Evolutionary conservation across 2,329 filamentous ascomycete species (phyloP).

Genomic region (Hypoxylon rubiginosum): DNA sequence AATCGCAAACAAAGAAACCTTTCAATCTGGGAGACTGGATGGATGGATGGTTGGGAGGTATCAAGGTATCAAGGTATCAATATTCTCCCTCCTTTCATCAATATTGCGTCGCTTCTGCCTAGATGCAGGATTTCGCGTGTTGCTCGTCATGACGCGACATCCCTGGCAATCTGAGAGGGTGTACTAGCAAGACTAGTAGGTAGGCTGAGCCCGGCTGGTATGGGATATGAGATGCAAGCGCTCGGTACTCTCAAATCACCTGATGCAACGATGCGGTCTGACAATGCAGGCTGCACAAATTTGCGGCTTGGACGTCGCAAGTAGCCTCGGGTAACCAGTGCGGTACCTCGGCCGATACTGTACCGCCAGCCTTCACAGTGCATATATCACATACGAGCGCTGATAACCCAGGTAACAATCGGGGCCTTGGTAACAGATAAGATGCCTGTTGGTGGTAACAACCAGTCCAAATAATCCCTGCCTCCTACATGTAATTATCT

Average conservation of each 20-base stretch:
- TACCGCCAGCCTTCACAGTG: constrained; percentile 12
- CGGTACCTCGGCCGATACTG: constrained; percentile 31
- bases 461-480: no score
- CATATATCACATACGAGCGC: neutral
- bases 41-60: no score
- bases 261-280: constrained; percentile 48
- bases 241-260: constrained; percentile 45
- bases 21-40: neutral
- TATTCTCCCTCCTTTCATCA: neutral
- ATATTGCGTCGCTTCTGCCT: constrained; percentile 22
- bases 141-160: constrained; percentile 34
- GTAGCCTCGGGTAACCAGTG: constrained; percentile 48
- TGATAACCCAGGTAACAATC: neutral
- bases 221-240: constrained; percentile 42
- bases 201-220: constrained; percentile 36
- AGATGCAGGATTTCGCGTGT: constrained; percentile 31
- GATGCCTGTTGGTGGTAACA: neutral
- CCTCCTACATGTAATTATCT: no score
- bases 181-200: constrained; percentile 11
- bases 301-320: constrained; percentile 43
- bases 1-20: constrained; percentile 14
- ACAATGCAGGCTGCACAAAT: constrained; percentile 48
- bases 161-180: constrained; percentile 22
- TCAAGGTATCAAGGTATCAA: no score
- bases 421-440: neutral